phyloP scores from a whole-genome alignment of 2,329 filamentous ascomycete species.

The Rhynchosporium agropyri region DNA sequence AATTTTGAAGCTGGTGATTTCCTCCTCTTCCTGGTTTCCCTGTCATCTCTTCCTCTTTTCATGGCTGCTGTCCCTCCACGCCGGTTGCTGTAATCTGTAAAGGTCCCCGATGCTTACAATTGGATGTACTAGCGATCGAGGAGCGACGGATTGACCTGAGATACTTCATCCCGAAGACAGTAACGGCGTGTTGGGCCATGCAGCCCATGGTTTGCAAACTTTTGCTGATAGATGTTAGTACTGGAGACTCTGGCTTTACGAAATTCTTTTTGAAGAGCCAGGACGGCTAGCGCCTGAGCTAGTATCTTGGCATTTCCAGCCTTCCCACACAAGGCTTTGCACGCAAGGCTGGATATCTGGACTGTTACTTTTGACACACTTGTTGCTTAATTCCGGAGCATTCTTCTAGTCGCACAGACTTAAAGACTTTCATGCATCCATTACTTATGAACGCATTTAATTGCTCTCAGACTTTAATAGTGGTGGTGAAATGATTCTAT shows the following conservation, averaged over 20 bases:
- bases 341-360: background rate
- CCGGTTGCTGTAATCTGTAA: background rate
- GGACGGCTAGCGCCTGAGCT: background rate
- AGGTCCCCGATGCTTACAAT: too few relatives aligned
- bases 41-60: background rate
- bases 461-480: background rate
- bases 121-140: background rate
- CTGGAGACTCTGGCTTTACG: background rate
- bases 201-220: background rate
- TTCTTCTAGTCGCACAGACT: background rate
- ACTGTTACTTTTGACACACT: background rate
- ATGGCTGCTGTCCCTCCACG: background rate
- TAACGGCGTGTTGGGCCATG: background rate
- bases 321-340: background rate
- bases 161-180: conserved; percentile 6
- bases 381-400: background rate
- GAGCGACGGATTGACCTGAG: background rate
- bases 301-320: conserved; percentile 2
- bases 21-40: background rate
- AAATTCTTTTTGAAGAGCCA: background rate
- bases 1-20: conserved; percentile 40
- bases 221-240: background rate
- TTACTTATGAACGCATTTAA: too few relatives aligned
- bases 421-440: too few relatives aligned
- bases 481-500: background rate